Evolutionary conservation across 805 yeast species (phyloP).

Genomic region (Kuraishia piskuri): DNA sequence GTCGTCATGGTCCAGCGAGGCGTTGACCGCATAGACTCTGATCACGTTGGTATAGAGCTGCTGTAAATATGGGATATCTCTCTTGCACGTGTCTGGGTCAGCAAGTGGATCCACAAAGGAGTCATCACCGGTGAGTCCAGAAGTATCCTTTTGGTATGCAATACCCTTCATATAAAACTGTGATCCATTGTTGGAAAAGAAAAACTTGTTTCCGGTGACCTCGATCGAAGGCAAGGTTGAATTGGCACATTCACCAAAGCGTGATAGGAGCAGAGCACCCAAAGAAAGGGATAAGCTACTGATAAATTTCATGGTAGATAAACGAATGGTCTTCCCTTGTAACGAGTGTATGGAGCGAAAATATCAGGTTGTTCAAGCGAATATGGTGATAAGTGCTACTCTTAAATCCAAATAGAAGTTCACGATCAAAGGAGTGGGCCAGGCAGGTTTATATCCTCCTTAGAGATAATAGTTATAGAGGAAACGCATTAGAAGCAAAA

Average conservation of each 20-base stretch:
- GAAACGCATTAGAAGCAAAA: background rate
- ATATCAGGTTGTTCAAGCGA: background rate
- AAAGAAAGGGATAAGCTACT: slow-evolving; percentile 10
- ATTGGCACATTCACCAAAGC: slow-evolving; percentile 10
- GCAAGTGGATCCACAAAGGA: slow-evolving; percentile 69
- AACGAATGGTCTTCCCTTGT: background rate
- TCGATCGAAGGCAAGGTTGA: slow-evolving; percentile 41
- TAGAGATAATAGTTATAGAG: background rate
- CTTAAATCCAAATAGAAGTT: background rate
- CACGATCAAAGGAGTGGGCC: background rate
- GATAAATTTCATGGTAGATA: slow-evolving; percentile 9
- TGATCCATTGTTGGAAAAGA: slow-evolving; percentile 58
- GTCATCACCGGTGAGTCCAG: slow-evolving; percentile 24
- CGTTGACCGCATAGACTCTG: slow-evolving; percentile 82
- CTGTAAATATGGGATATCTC: slow-evolving; percentile 75
- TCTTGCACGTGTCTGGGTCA: slow-evolving; percentile 55
- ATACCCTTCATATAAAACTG: slow-evolving; percentile 86
- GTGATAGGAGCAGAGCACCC: background rate
- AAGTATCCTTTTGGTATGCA: slow-evolving; percentile 73
- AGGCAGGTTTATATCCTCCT: background rate
- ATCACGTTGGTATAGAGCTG: slow-evolving; percentile 68
- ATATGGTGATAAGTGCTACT: background rate
- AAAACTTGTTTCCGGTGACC: slow-evolving; percentile 68
- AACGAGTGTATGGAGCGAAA: background rate
- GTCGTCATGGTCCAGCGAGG: slow-evolving; percentile 57